A percentile compares a stretch with the other conserved stretches of the same genome.
These are phyloP conservation scores for Calonectria fujianensis DNA, from an alignment of 2,329 filamentous ascomycete genomes.

Conservation along the genomic window DNA sequence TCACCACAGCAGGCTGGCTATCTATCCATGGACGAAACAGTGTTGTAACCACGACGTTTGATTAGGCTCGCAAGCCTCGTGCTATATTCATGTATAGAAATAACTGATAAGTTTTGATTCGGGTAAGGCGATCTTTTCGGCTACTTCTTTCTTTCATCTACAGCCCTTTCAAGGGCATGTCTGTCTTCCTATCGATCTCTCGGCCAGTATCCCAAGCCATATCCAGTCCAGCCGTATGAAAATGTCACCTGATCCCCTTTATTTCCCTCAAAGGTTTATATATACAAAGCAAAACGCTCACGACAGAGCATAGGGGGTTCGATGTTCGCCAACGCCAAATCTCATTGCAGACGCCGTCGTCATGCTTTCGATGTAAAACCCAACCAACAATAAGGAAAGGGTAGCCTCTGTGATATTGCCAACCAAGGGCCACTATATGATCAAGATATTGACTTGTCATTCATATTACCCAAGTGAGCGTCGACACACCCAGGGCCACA, in stretches of 20 bases:
- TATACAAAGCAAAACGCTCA: slow-evolving; percentile 56
- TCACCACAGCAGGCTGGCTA: background rate
- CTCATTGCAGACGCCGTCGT: slow-evolving; percentile 56
- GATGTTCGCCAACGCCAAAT: slow-evolving; percentile 56
- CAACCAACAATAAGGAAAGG: slow-evolving; percentile 48
- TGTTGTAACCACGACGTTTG: background rate
- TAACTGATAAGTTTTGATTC: slow-evolving; percentile 46
- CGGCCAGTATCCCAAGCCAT: slow-evolving; percentile 42
- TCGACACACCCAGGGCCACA: slow-evolving; percentile 33
- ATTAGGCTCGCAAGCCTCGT: background rate
- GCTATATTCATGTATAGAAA: background rate
- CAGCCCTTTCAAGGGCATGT: slow-evolving; percentile 35
- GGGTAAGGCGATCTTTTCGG: slow-evolving; percentile 41
- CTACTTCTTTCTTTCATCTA: slow-evolving; percentile 38
- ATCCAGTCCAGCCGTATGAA: slow-evolving; percentile 50
- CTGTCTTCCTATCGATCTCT: slow-evolving; percentile 39
- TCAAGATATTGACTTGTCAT: slow-evolving; percentile 24
- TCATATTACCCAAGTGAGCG: slow-evolving; percentile 30
- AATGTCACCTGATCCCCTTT: slow-evolving; percentile 44
- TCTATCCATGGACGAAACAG: too few species aligned
- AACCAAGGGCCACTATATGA: slow-evolving; percentile 30
- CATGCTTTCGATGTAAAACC: slow-evolving; percentile 53
- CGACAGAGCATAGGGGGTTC: slow-evolving; percentile 51
- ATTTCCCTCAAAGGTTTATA: slow-evolving; percentile 54
- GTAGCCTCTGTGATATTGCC: slow-evolving; percentile 40